Evolutionary conservation across 2,329 filamentous ascomycete species (phyloP), one percentile per base, ranked within the genome.

Genomic region (Aspergillus sp.): DNA sequence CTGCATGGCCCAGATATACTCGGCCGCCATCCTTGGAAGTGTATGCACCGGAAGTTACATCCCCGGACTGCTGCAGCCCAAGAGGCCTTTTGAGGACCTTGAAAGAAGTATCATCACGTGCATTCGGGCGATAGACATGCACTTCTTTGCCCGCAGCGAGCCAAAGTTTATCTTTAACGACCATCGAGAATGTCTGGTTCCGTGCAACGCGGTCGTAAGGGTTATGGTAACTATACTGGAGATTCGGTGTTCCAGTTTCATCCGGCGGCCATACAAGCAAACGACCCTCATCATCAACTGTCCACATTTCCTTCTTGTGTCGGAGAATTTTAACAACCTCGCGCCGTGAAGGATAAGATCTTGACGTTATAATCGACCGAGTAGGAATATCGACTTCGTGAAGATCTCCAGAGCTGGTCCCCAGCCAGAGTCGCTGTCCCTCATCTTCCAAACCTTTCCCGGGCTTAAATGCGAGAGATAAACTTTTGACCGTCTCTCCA

Each of bases 301-400:
- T 90, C 93, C 93, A 98, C 63, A 98, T 80, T 58, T 96, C 88
- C 53, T 89, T 88, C 49, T 82, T 85, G 64, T 94, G 86, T 33
- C 93, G 82, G 60, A 88, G 86, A 34, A 98, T 95, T 56, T 83
- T 88, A 50, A 88, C 79, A 40, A 98, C 79, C 54, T 95, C 88
- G 48, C 82, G 78, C 34, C 88, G 82, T 6, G 83, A 81, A 57
- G 97, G 93, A 2, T 87, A 86, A 40, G 78, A 70, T 56, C 86
- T 88, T 12, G 78, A 85, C 27, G 78, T 74, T 10, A 88, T 74
- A 37, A 95, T 75, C 31, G 77, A 81, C 59, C 90, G 84, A 0
- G 82, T 83, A 2, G 75, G 71, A 43, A 97, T 80, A 62, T 98
- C 90, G 36, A 95, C 78, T 68, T 98, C 93, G 61, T 90, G 81